Evolutionary conservation across 768 basidiomycete genomes (phyloP), one percentile per base, ranked within the genome.

Genomic region (Crepidotus variabilis): DNA sequence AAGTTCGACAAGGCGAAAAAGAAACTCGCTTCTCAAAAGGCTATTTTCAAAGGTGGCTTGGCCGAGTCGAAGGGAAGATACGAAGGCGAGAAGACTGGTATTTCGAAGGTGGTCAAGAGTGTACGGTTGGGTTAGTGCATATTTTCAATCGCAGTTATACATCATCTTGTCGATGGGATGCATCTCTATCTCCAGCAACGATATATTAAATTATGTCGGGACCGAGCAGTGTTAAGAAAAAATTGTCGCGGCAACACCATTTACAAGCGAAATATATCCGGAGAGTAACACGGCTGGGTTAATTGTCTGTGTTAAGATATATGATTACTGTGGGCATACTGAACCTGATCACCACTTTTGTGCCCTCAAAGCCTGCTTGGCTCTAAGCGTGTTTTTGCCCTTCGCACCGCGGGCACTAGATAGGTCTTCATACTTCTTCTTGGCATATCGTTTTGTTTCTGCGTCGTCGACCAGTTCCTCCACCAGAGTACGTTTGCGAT

Each of bases 1-100:
- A 88, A 81, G 67, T 98, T 88, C 78, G 95, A 95, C 66, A 89
- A 97, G 74, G 96, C 95, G 60, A 92, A 96, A 79, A 94, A 90
- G 75, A 93, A 88, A 73, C 75, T 98, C 13, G 74, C 87, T 24
- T 94, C 90, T 21, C 93, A 94, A 71, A 90, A 92, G 71, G 86
- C 94, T 16, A 80, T 94, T n/a, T 98, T 85, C 83, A 95, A 89
- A 69, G 93, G 94, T 53, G 94, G 94, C 36, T 69, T 88, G 54
- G 81, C 80, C 13, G 83, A 83, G 55, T 77, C 80, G 45, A 86
- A 82, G 13, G 81, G 83, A n/a, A 77, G 76, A 61, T 98, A 98
- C 75, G 85, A 83, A 33, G 97, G 97, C 67, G 97, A 99, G 75
- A 85, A 82, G 73, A 88, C 90, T 55, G 96, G 96, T 79, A 96